Percentiles rank a stretch among this genome's conserved stretches.
These are phyloP conservation scores for Taiozyma sp. DNA, from an alignment of 1,139 yeast species.

Conservation along the genomic window DNA sequence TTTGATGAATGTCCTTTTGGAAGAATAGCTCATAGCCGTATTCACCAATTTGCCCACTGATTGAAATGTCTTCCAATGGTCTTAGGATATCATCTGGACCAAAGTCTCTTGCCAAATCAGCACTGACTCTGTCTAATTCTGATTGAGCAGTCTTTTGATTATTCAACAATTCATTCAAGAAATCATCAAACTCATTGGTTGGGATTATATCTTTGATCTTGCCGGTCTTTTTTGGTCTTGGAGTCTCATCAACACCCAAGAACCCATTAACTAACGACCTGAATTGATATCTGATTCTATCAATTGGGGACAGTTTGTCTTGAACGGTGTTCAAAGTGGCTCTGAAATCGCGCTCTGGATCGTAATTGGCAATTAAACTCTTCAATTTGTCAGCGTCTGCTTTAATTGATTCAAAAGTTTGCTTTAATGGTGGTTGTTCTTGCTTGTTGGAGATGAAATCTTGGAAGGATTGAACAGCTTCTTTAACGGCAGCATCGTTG, in stretches of 20 bases:
- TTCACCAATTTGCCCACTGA: constrained; percentile 53
- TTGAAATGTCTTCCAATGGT: constrained; percentile 48
- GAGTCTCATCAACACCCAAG: constrained; percentile 18
- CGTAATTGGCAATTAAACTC: neutral
- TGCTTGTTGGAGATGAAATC: constrained; percentile 33
- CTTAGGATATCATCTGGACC: constrained; percentile 67
- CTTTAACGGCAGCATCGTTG: constrained; percentile 84
- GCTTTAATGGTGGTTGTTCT: neutral
- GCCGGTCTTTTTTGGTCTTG: neutral
- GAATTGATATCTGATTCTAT: constrained; percentile 11
- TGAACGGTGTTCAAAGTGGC: constrained; percentile 1
- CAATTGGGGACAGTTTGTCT: constrained; percentile 7
- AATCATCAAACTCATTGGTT: constrained; percentile 11
- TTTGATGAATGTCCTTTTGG: constrained; percentile 53
- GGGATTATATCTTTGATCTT: constrained; percentile 3
- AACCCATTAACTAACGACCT: constrained; percentile 20
- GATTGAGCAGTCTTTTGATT: constrained; percentile 10
- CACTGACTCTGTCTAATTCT: constrained; percentile 6
- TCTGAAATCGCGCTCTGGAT: neutral
- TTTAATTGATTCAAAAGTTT: neutral
- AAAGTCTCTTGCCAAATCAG: constrained; percentile 30
- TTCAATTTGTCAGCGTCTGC: neutral
- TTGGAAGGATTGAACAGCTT: constrained; percentile 58
- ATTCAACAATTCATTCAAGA: constrained; percentile 19
- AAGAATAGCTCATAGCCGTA: constrained; percentile 66